A percentile compares a stretch with the other conserved stretches of the same genome.
phyloP scores from a whole-genome alignment of 2,329 filamentous ascomycete genomes.

The Byssoonygena ceratinophila region DNA sequence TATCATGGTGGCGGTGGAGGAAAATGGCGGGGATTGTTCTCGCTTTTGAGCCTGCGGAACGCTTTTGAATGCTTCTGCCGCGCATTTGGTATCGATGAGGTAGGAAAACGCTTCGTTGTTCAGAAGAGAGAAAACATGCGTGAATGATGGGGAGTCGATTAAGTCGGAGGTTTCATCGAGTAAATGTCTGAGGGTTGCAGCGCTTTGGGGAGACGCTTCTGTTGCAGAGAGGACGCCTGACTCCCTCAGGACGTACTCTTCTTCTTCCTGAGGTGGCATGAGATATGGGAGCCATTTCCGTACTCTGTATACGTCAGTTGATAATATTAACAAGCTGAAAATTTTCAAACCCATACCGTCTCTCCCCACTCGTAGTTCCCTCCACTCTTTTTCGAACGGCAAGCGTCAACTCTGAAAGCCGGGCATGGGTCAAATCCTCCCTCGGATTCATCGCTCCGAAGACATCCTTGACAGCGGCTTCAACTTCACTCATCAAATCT shows the following conservation, averaged over 20 bases:
- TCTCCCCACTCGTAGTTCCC: conserved; percentile 55
- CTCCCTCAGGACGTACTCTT: conserved; percentile 73
- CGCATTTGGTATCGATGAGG: conserved; percentile 72
- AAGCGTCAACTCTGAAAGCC: conserved; percentile 67
- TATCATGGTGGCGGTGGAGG: conserved; percentile 35
- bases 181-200: conserved; percentile 59
- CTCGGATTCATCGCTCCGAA: conserved; percentile 83
- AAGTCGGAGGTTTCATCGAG: conserved; percentile 94
- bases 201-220: conserved; percentile 29
- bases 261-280: conserved; percentile 66
- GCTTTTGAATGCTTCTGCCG: conserved; percentile 63
- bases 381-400: conserved; percentile 79
- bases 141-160: conserved; percentile 85
- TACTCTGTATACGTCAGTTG: conserved; percentile 28
- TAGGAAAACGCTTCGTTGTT: conserved; percentile 80
- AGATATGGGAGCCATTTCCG: conserved; percentile 73
- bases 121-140: conserved; percentile 71
- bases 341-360: conserved; percentile 36
- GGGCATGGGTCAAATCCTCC: conserved; percentile 73
- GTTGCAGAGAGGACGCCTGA: conserved; percentile 56
- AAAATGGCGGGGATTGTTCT: conserved; percentile 36
- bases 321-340: conserved; percentile 17
- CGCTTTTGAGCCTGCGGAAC: conserved; percentile 35
- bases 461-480: conserved; percentile 74
- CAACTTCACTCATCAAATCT: conserved; percentile 68